Evolutionary conservation across 2,329 filamentous ascomycete species (phyloP).

Genomic region (Orbilia ellipsospora): DNA sequence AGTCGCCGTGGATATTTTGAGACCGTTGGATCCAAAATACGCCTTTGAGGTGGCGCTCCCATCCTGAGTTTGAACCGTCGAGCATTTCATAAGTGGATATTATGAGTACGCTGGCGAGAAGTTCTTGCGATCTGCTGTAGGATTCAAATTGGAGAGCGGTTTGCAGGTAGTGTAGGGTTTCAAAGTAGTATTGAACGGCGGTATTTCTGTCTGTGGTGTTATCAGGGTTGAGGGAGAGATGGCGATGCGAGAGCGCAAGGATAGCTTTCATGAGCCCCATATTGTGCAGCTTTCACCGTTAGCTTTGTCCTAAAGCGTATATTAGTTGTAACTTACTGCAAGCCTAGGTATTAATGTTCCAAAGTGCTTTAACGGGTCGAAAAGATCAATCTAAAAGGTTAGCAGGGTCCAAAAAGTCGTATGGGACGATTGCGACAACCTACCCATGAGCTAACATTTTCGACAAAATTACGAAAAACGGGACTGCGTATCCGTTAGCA

Average conservation of each 20-base stretch:
- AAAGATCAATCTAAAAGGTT: slow-evolving; percentile 60
- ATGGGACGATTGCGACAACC: background rate
- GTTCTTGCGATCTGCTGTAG: slow-evolving; percentile 70
- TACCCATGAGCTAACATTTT: slow-evolving; percentile 58
- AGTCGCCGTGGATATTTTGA: slow-evolving; percentile 71
- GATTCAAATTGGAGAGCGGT: slow-evolving; percentile 70
- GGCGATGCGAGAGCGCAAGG: slow-evolving; percentile 69
- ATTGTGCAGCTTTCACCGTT: slow-evolving; percentile 65
- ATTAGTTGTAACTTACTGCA: slow-evolving; percentile 61
- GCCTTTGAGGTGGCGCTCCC: slow-evolving; percentile 73
- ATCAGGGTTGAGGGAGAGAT: slow-evolving; percentile 64
- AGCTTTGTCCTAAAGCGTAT: slow-evolving; percentile 63
- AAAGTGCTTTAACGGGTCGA: slow-evolving; percentile 61
- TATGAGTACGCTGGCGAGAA: slow-evolving; percentile 70
- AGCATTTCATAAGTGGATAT: slow-evolving; percentile 76
- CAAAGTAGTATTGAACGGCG: slow-evolving; percentile 70
- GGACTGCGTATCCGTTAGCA: slow-evolving; percentile 18
- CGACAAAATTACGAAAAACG: slow-evolving; percentile 58
- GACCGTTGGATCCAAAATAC: slow-evolving; percentile 75
- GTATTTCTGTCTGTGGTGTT: slow-evolving; percentile 61
- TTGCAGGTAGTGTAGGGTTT: slow-evolving; percentile 72
- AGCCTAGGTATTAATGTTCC: slow-evolving; percentile 61
- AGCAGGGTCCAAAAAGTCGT: background rate
- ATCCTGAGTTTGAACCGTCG: slow-evolving; percentile 68
- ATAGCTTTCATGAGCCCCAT: slow-evolving; percentile 70